Percentiles rank a stretch among this genome's conserved stretches.
phyloP scores from a whole-genome alignment of 2,329 filamentous ascomycete species.

The Amylocarpus encephaloides region DNA sequence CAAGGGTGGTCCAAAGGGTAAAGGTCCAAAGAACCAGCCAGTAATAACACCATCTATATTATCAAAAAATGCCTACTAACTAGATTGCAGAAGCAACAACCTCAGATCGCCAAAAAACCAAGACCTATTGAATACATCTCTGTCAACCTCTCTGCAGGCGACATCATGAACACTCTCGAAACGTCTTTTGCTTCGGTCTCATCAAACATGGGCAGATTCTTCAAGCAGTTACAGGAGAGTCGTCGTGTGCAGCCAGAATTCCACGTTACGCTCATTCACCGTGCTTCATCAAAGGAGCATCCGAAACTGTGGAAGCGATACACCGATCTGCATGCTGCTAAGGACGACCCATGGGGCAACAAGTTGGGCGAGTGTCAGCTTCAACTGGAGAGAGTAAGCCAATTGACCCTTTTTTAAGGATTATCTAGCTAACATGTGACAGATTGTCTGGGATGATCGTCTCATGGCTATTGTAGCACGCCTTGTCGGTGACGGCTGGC shows the following conservation, averaged over 20 bases:
- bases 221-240: constrained; percentile 64
- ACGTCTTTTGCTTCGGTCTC: constrained; percentile 56
- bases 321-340: constrained; percentile 45
- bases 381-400: constrained; percentile 52
- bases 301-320: constrained; percentile 74
- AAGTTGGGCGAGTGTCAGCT: constrained; percentile 59
- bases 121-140: constrained; percentile 59
- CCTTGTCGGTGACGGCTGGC: constrained; percentile 56
- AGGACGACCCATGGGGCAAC: constrained; percentile 35
- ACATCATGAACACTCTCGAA: constrained; percentile 56
- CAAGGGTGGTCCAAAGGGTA: constrained; percentile 34
- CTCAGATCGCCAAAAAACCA: constrained; percentile 39
- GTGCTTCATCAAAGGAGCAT: constrained; percentile 52
- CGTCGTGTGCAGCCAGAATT: constrained; percentile 78
- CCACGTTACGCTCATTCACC: constrained; percentile 91
- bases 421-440: neutral
- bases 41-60: constrained; percentile 19
- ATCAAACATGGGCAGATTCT: constrained; percentile 57
- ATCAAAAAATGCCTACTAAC: neutral
- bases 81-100: constrained; percentile 21
- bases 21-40: constrained; percentile 5
- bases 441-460: constrained; percentile 75
- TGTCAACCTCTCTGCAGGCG: constrained; percentile 45
- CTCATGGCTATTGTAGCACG: constrained; percentile 90
- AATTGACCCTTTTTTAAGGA: neutral